phyloP scores from a whole-genome alignment of 2,329 filamentous ascomycete genomes.

The Aureobasidium pullulans region DNA sequence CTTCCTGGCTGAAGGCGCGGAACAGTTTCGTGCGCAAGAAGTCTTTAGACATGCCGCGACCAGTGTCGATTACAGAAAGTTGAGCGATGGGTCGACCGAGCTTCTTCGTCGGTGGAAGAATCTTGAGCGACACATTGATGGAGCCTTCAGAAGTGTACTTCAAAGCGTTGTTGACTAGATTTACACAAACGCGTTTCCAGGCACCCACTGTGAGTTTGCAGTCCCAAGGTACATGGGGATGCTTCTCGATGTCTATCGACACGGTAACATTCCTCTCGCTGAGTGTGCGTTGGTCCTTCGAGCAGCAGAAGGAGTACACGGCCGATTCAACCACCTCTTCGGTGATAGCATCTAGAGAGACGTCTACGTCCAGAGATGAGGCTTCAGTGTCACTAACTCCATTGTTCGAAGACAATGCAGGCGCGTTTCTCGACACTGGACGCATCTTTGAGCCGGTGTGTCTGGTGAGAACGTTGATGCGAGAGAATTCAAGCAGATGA shows the following conservation, averaged over 20 bases:
- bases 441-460: neutral
- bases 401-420: neutral
- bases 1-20: conserved; percentile 28
- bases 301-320: conserved; percentile 8
- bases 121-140: conserved; percentile 27
- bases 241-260: neutral
- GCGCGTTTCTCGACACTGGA: neutral
- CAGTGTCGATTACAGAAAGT: conserved; percentile 23
- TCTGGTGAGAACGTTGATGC: conserved; percentile 31
- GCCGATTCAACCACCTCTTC: conserved; percentile 49
- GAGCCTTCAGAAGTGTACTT: conserved; percentile 40
- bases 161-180: conserved; percentile 40
- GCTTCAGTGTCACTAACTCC: conserved; percentile 16
- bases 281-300: neutral
- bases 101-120: neutral
- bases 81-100: conserved; percentile 8
- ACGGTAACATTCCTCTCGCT: neutral
- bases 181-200: conserved; percentile 39
- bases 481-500: conserved; percentile 37
- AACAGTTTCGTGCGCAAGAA: conserved; percentile 26
- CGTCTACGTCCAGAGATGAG: conserved; percentile 19
- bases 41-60: conserved; percentile 27
- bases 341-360: conserved; percentile 40
- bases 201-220: conserved; percentile 25
- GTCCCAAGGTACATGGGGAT: conserved; percentile 27